Percentiles rank a stretch among this genome's conserved stretches.
phyloP scores from a whole-genome alignment of 495 filamentous ascomycete species.

The Hypomontagnella submonticulosa region DNA sequence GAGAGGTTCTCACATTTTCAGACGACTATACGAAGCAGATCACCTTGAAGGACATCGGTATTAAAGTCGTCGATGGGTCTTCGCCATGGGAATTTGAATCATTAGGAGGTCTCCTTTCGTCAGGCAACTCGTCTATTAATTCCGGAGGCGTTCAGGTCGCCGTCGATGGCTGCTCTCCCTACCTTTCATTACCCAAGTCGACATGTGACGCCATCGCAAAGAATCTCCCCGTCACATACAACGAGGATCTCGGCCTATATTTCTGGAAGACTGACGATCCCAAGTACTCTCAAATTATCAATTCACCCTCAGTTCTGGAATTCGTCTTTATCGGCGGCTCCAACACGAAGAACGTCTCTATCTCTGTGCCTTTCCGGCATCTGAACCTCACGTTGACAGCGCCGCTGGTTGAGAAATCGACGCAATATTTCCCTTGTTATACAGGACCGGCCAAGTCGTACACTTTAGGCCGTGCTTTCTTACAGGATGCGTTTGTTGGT shows the following conservation, averaged over 20 bases:
- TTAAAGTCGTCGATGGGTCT: constrained; percentile 55
- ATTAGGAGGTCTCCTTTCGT: constrained; percentile 51
- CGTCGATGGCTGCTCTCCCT: constrained; percentile 57
- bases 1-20: constrained; percentile 44
- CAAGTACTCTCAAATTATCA: constrained; percentile 56
- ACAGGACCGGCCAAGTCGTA: constrained; percentile 45
- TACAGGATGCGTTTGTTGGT: constrained; percentile 68
- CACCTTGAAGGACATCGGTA: constrained; percentile 54
- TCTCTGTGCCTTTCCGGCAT: constrained; percentile 65
- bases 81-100: constrained; percentile 56
- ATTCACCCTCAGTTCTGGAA: constrained; percentile 60
- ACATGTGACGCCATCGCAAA: constrained; percentile 62
- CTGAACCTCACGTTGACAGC: constrained; percentile 63
- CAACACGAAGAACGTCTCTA: constrained; percentile 52
- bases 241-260: constrained; percentile 56
- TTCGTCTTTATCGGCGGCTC: constrained; percentile 58
- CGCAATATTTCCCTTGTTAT: constrained; percentile 65
- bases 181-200: constrained; percentile 60
- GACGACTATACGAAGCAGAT: constrained; percentile 47
- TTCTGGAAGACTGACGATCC: constrained; percentile 60
- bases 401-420: constrained; percentile 57
- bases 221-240: constrained; percentile 58
- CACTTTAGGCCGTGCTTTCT: constrained; percentile 64
- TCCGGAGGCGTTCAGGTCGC: constrained; percentile 43
- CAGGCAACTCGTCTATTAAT: constrained; percentile 46